These are phyloP conservation scores for Moniliophthora roreri DNA, from an alignment of 1,284 basidiomycete species.

Conservation along the genomic window DNA sequence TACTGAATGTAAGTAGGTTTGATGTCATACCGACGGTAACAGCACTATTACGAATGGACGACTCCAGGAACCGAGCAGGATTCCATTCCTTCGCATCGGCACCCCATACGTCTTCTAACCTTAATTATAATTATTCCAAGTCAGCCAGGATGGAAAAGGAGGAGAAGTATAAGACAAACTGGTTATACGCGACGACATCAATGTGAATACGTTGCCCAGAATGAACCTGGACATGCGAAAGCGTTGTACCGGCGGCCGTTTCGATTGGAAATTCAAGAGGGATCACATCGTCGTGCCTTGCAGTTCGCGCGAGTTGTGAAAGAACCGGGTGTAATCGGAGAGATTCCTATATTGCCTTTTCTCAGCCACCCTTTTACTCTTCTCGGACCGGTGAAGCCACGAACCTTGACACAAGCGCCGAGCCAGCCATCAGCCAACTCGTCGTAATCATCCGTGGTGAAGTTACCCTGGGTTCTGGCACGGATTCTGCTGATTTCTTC, in stretches of 20 bases:
- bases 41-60: no score
- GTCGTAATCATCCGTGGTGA: constrained; percentile 10
- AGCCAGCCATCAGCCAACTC: constrained; percentile 12
- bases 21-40: no score
- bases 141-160: no score
- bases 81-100: not conserved
- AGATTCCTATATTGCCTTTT: not conserved
- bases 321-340: not conserved
- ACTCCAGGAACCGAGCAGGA: not conserved
- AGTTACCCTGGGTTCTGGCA: not conserved
- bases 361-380: no score
- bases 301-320: not conserved
- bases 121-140: no score
- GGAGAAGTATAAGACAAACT: not conserved
- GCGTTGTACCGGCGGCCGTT: not conserved
- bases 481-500: constrained; percentile 15
- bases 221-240: not conserved
- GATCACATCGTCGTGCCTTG: not conserved
- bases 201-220: not conserved
- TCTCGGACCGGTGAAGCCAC: not conserved
- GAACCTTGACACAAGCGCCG: constrained; percentile 14
- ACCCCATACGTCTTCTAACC: not conserved
- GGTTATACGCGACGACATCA: not conserved
- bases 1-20: no score
- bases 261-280: not conserved